Evolutionary conservation across 805 yeast genomes (phyloP).

Genomic region (Pachysolen tannophilus): DNA sequence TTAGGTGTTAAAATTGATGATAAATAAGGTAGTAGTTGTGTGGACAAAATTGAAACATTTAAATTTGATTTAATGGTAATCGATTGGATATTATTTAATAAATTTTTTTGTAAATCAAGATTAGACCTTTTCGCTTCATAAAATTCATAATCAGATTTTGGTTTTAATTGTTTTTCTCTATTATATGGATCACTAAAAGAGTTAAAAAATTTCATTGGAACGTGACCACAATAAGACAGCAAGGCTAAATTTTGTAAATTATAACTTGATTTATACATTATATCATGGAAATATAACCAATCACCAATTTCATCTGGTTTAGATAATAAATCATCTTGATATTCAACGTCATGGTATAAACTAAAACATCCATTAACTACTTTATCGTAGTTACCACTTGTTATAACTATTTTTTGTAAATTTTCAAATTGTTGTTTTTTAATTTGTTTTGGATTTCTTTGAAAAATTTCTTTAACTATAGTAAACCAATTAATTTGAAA

Average conservation of each 20-base stretch:
- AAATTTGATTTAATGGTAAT: slow-evolving; percentile 21
- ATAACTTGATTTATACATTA: slow-evolving; percentile 30
- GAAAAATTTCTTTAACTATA: slow-evolving; percentile 55
- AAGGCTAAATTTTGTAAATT: slow-evolving; percentile 38
- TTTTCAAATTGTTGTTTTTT: slow-evolving; percentile 39
- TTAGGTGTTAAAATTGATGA: slow-evolving; percentile 22
- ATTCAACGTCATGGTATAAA: slow-evolving; percentile 49
- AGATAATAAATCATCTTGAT: slow-evolving; percentile 52
- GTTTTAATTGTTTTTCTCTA: slow-evolving; percentile 11
- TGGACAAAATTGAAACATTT: slow-evolving; percentile 13
- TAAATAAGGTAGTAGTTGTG: slow-evolving; percentile 27
- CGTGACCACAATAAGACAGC: slow-evolving; percentile 45
- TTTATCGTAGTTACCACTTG: slow-evolving; percentile 48
- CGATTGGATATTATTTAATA: slow-evolving; percentile 23
- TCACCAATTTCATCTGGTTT: slow-evolving; percentile 61
- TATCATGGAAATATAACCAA: slow-evolving; percentile 71
- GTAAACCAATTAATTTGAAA: slow-evolving; percentile 57
- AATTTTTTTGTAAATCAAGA: slow-evolving; percentile 22
- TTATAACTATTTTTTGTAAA: slow-evolving; percentile 38
- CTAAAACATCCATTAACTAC: slow-evolving; percentile 69
- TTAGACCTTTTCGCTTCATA: slow-evolving; percentile 29
- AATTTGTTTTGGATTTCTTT: slow-evolving; percentile 35
- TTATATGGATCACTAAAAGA: slow-evolving; percentile 54
- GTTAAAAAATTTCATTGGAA: slow-evolving; percentile 54
- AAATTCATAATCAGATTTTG: slow-evolving; percentile 27